Conservation (phyloP, 345 rosid species). For the Gynandropsis gynandra region DNA sequence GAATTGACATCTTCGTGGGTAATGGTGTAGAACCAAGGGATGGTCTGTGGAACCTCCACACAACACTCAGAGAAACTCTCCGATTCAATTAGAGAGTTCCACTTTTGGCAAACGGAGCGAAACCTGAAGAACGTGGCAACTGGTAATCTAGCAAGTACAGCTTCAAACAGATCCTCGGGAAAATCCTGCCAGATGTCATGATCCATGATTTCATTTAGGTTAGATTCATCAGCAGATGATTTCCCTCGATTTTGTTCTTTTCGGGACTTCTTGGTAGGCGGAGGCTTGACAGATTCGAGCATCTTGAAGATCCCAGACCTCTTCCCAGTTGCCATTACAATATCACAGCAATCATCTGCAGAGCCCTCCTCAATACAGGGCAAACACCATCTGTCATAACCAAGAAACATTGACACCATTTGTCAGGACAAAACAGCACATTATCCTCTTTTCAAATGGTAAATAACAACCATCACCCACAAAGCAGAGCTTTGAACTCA, state of each 20-base stretch:
- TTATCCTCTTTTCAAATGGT: neutral
- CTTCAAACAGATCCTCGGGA: constrained; percentile 91
- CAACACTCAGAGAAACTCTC: constrained; percentile 72
- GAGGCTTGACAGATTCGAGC: constrained; percentile 68
- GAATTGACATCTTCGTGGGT: constrained; percentile 76
- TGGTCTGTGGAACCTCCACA: constrained; percentile 42
- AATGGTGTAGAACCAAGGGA: constrained; percentile 92
- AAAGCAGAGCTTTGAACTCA: no score
- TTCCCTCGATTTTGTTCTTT: constrained; percentile 68
- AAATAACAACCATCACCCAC: no score
- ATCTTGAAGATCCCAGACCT: constrained; percentile 47
- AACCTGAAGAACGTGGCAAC: constrained; percentile 73
- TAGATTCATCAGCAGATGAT: constrained; percentile 26
- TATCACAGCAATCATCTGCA: constrained; percentile 58
- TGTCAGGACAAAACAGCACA: constrained; percentile 9
- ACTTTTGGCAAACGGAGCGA: constrained; percentile 76
- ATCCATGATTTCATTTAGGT: constrained; percentile 52
- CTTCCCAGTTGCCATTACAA: constrained; percentile 73
- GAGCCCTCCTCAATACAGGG: constrained; percentile 49
- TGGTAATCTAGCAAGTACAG: constrained; percentile 90
- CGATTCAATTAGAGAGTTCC: constrained; percentile 72
- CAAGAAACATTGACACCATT: neutral
- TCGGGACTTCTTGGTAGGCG: constrained; percentile 58
- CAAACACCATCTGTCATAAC: constrained; percentile 53
- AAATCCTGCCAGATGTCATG: constrained; percentile 86